Conservation (phyloP, 805 yeast species). For the Ogataea siamensis region DNA sequence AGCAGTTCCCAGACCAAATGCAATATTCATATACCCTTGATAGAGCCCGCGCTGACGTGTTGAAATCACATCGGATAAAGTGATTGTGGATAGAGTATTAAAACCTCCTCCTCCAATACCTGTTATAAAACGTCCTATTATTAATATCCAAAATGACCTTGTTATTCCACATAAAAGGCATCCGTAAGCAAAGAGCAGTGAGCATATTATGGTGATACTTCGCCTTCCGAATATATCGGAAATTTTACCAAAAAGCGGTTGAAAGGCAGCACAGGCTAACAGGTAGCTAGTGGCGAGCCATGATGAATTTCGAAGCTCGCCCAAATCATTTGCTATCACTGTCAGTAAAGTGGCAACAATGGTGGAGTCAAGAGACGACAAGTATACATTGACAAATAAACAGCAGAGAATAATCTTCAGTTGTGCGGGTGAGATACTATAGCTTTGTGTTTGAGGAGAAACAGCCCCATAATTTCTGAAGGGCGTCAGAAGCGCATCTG, state of each 20-base stretch:
- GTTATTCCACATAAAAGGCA: conserved; percentile 42
- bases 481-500: not conserved
- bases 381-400: conserved; percentile 32
- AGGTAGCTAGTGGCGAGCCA: conserved; percentile 45
- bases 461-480: conserved; percentile 5
- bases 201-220: conserved; percentile 35
- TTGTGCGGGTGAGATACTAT: conserved; percentile 3
- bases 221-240: conserved; percentile 55
- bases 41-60: conserved; percentile 74
- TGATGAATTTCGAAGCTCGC: conserved; percentile 41
- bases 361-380: conserved; percentile 54
- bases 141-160: conserved; percentile 41
- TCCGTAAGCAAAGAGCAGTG: conserved; percentile 37
- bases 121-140: conserved; percentile 64
- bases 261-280: conserved; percentile 47
- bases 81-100: conserved; percentile 68
- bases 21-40: conserved; percentile 79
- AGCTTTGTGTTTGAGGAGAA: not conserved
- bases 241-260: conserved; percentile 53
- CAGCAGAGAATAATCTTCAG: conserved; percentile 16
- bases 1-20: conserved; percentile 74
- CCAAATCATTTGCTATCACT: conserved; percentile 49
- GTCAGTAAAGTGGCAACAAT: conserved; percentile 52
- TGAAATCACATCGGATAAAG: conserved; percentile 74
- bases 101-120: conserved; percentile 64